Evolutionary conservation across 345 rosid genomes (phyloP).

Genomic region (Mercurialis annua): DNA sequence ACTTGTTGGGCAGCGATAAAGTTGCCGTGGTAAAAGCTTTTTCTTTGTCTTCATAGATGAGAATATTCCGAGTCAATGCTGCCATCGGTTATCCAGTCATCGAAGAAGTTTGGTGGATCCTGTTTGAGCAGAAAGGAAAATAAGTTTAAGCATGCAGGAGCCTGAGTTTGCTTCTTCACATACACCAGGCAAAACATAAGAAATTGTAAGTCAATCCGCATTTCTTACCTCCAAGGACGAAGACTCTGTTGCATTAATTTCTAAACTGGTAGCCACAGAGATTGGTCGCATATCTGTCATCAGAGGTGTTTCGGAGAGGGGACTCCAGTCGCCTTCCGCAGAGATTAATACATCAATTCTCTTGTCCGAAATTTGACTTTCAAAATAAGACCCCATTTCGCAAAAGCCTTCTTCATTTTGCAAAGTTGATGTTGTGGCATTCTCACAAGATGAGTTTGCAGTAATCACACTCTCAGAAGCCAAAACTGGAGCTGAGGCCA

Average conservation of each 20-base stretch:
- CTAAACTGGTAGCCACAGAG: neutral
- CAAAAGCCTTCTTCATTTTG: neutral
- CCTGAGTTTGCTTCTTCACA: neutral
- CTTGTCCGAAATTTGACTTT: neutral
- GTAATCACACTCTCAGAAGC: conserved; percentile 3
- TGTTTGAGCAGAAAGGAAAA: neutral
- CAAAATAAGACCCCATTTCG: neutral
- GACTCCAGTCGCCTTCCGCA: neutral
- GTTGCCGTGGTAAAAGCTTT: neutral
- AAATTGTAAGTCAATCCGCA: neutral
- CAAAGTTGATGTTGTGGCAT: neutral
- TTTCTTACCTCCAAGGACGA: neutral
- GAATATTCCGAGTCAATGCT: neutral
- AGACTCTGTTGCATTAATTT: conserved; percentile 3
- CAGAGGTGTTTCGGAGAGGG: neutral
- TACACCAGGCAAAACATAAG: neutral
- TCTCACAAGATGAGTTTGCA: conserved; percentile 3
- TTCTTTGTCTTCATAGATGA: neutral
- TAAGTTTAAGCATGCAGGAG: neutral
- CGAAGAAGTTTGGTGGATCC: neutral
- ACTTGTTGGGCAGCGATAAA: no score
- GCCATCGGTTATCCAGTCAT: neutral
- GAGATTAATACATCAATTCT: neutral
- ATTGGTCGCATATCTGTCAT: neutral
- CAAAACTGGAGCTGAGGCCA: neutral